Conservation (phyloP, 2,329 filamentous ascomycete species). For the Fusarium sterilihyphosum region DNA sequence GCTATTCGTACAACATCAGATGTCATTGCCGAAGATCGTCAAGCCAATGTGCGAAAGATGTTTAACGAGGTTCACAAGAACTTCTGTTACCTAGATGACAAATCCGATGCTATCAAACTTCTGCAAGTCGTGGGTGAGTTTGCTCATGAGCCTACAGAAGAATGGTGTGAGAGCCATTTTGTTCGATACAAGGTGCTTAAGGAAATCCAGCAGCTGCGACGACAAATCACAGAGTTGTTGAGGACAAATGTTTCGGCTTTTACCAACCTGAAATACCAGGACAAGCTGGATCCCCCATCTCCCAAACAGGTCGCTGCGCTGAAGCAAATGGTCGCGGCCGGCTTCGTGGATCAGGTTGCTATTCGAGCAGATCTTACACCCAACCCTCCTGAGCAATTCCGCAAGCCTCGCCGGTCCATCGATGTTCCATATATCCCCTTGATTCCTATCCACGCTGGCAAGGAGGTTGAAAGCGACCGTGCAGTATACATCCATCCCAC, state of each 20-base stretch:
- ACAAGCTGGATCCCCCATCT: slow-evolving; percentile 67
- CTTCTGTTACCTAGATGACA: slow-evolving; percentile 83
- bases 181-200: slow-evolving; percentile 87
- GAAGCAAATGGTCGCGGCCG: slow-evolving; percentile 90
- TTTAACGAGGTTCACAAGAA: slow-evolving; percentile 79
- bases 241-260: slow-evolving; percentile 76
- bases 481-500: slow-evolving; percentile 90
- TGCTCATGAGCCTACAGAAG: slow-evolving; percentile 75
- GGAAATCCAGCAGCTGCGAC: slow-evolving; percentile 84
- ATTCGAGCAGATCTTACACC: slow-evolving; percentile 90
- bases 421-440: slow-evolving; percentile 93
- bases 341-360: slow-evolving; percentile 94
- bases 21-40: slow-evolving; percentile 75
- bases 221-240: slow-evolving; percentile 84
- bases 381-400: slow-evolving; percentile 70
- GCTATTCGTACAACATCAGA: slow-evolving; percentile 72
- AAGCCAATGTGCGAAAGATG: slow-evolving; percentile 68
- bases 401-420: slow-evolving; percentile 84
- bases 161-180: slow-evolving; percentile 85
- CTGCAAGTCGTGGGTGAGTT: slow-evolving; percentile 90
- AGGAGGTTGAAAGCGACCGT: slow-evolving; percentile 61
- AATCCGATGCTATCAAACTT: slow-evolving; percentile 88
- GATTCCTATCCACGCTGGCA: slow-evolving; percentile 67
- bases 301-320: slow-evolving; percentile 79
- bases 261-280: slow-evolving; percentile 64